Base-by-base conservation (phyloP, 331 rosid genomes). In the Acacia pycnantha region DNA sequence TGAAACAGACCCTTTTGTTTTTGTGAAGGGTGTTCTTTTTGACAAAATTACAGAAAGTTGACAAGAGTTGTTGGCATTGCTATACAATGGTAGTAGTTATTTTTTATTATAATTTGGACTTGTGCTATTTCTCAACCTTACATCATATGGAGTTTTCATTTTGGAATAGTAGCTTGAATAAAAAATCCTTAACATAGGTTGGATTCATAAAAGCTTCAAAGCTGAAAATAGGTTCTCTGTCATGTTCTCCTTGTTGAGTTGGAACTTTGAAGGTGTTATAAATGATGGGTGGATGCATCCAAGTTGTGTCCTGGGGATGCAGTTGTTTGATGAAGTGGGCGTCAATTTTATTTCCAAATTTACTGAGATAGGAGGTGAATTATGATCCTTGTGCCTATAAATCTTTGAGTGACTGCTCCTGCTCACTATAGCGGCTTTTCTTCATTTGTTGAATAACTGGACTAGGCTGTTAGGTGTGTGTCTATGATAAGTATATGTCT, bases 381-480 rank as follows among this genome's bases (percentile, higher is more conserved):
- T 35, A 62, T 51, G 16, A 26, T 51, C 19, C 33, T 33, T 41
- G 72, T 80, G 37, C 41, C 14, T 44, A 46, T 22, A 40, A 59
- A 77, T 66, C 27, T n/a, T 14, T 70, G 75, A 26, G 14, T 12
- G 69, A 19, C 58, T 43, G 69, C 24, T 74, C 70, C 11, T 26
- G 29, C 66, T 59, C 21, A 26, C 46, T 24, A 21, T 53, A 24
- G 77, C 14, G 6, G 33, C 41, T 18, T 48, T 80, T 74, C 64
- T 56, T 71, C 22, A 27, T 79, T 43, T 70, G 68, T 50, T 68
- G 31, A 80, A 76, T 54, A 35, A 53, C 24, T 74, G 33, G 10
- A 35, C n/a, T 35, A n/a, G 68, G 84, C 64, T 80, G 70, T 46
- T 79, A 16, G 48, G 59, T 8, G 24, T 75, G 73, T 81, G 79